phyloP scores from a whole-genome alignment of 805 yeast species.

The Hanseniaspora guilliermondii region DNA sequence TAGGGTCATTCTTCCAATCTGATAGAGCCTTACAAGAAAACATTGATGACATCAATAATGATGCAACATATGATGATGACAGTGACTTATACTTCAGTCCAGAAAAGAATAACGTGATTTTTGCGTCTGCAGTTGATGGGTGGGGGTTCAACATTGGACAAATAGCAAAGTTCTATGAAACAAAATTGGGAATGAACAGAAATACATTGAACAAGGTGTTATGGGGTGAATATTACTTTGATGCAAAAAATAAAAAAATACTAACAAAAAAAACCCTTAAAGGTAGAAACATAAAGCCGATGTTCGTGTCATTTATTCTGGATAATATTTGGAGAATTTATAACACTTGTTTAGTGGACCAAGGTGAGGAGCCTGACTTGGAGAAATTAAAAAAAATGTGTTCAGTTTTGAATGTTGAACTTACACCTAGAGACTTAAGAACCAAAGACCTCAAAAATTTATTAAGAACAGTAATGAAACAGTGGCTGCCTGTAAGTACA shows the following conservation, averaged over 20 bases:
- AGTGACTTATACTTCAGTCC: constrained; percentile 79
- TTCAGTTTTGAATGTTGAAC: constrained; percentile 50
- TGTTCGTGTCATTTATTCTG: constrained; percentile 75
- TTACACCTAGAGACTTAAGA: constrained; percentile 62
- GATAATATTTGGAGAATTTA: constrained; percentile 91
- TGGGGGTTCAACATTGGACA: constrained; percentile 94
- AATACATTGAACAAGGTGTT: constrained; percentile 68
- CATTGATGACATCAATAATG: constrained; percentile 53
- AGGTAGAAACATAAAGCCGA: constrained; percentile 54
- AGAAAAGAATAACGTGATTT: constrained; percentile 73
- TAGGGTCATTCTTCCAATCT: constrained; percentile 86
- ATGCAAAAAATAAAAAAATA: constrained; percentile 79
- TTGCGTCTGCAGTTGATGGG: constrained; percentile 87
- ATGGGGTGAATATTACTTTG: constrained; percentile 90
- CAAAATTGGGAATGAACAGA: constrained; percentile 72
- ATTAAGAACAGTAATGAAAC: constrained; percentile 60
- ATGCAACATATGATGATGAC: constrained; percentile 44
- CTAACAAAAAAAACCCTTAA: constrained; percentile 52
- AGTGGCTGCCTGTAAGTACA: constrained; percentile 88
- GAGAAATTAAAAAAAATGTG: constrained; percentile 69
- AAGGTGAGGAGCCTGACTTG: constrained; percentile 30
- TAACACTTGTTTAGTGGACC: constrained; percentile 48
- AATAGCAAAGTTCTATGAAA: constrained; percentile 74
- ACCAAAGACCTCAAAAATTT: constrained; percentile 63
- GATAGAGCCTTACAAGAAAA: constrained; percentile 78